Conservation (phyloP, 176 grass and related monocot genomes). For the Alopecurus myosuroides region DNA sequence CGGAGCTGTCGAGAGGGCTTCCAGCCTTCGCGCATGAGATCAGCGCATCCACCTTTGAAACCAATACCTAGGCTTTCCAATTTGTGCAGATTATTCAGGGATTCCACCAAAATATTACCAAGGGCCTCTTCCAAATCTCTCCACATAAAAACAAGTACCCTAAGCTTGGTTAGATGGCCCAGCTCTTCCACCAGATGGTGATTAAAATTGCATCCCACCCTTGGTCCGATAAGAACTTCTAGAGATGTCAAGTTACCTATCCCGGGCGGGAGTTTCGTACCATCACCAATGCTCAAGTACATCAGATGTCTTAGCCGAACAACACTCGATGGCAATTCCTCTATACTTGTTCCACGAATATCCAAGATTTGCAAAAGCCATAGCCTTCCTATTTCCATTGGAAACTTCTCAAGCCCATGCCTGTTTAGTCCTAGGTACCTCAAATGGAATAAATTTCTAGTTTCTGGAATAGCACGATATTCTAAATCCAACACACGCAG, state of each 20-base stretch:
- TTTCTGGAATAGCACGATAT: not conserved
- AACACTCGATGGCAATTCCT: not conserved
- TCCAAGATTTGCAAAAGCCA: not conserved
- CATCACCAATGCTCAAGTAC: too few species aligned
- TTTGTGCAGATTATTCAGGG: not conserved
- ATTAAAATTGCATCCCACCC: too few species aligned
- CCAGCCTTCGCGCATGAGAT: not conserved
- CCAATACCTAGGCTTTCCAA: not conserved
- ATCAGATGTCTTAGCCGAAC: not conserved
- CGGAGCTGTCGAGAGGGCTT: not conserved
- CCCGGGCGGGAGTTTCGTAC: too few species aligned
- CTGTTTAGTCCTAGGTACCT: not conserved
- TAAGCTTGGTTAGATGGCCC: not conserved
- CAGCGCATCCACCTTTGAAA: fast-evolving
- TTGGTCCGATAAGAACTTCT: too few species aligned
- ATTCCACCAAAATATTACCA: not conserved
- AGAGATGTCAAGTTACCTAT: too few species aligned
- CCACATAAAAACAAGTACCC: not conserved
- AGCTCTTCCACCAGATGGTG: not conserved
- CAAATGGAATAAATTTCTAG: not conserved
- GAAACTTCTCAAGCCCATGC: not conserved
- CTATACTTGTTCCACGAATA: not conserved
- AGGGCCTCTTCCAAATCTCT: not conserved
- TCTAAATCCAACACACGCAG: not conserved
- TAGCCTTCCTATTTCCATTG: not conserved